Evolutionary conservation across 2,329 filamentous ascomycete species (phyloP), one percentile per base, ranked within the genome.

Genomic region (Verruconis gallopava): DNA sequence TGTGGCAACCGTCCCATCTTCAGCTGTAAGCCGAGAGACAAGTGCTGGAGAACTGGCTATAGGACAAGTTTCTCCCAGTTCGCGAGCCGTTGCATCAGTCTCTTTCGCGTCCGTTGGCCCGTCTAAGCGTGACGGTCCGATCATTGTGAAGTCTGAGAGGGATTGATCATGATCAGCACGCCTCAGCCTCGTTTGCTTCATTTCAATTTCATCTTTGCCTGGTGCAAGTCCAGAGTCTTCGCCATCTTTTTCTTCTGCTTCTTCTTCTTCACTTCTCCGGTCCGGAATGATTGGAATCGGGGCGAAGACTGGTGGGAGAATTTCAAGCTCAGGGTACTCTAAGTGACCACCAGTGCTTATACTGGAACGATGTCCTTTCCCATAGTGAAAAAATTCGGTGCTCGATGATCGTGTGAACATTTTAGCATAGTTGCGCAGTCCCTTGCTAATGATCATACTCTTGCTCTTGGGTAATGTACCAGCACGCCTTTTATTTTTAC

Each of bases 261-360:
- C 25, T n/a, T n/a, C n/a, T n/a, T n/a, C n/a, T n/a, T 47, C 38
- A 14, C 25, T 12, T 21, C 15, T 12, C 9, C 9, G 5, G 13
- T 9, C 20, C 9, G 21, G 37, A 9, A 42, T n/a, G 12, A 37
- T 30, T 14, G 43, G 39, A 12, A n/a, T 20, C 21, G 43, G 18
- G 13, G 53, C 50, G 28, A 51, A 37, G 11, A 63, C 51, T 5
- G 60, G 52, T 3, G 64, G 58, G 21, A 69, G 39, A 4, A 69
- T 53, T 47, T 70, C 67, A 38, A 70, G 51, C 42, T 70, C 67
- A 1, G 67, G 67, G 45, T 64, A 58, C 22, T 61, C 57, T 3
- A 69, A 49, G n/a, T 53, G 57, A 1, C 65, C 66, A 13, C 62
- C 58, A 12, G 58, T 55, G 0, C 62, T 52, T 12, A 67, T 55